A percentile compares a stretch with the other conserved stretches of the same genome.
Conservation (phyloP, 257 asterid genomes). For the Gentiana straminea region DNA sequence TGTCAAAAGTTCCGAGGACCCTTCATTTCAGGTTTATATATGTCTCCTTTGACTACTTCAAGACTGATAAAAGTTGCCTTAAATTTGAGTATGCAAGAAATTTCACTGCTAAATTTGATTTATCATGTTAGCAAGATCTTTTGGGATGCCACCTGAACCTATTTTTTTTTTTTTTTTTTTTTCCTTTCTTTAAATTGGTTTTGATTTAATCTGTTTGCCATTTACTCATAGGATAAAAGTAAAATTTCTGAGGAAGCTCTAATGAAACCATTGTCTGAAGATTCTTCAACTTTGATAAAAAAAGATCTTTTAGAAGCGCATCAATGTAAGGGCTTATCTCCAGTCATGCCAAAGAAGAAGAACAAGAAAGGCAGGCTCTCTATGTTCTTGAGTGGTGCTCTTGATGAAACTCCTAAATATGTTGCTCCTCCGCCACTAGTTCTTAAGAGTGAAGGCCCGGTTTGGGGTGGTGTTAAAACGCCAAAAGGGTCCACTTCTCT, state of each 20-base stretch:
- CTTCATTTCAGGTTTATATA: too few species aligned
- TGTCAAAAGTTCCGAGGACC: constrained; percentile 25
- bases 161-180: too few species aligned
- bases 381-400: constrained; percentile 90
- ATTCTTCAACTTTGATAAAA: constrained; percentile 22
- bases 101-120: neutral
- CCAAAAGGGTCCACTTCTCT: constrained; percentile 51
- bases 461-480: constrained; percentile 91
- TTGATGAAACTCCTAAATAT: constrained; percentile 58
- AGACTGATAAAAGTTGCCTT: neutral
- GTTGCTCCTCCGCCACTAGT: constrained; percentile 36
- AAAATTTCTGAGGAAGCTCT: constrained; percentile 21
- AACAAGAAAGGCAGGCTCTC: constrained; percentile 90
- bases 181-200: too few species aligned
- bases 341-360: constrained; percentile 62
- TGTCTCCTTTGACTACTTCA: too few species aligned
- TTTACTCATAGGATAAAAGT: constrained; percentile 24
- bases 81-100: neutral
- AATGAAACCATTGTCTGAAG: constrained; percentile 16
- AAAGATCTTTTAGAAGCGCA: constrained; percentile 23
- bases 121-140: neutral
- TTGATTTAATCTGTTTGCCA: neutral
- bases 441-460: constrained; percentile 74
- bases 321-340: constrained; percentile 19
- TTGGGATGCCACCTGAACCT: neutral